Conservation (phyloP, 345 rosid species). For the Ailanthus altissimus region DNA sequence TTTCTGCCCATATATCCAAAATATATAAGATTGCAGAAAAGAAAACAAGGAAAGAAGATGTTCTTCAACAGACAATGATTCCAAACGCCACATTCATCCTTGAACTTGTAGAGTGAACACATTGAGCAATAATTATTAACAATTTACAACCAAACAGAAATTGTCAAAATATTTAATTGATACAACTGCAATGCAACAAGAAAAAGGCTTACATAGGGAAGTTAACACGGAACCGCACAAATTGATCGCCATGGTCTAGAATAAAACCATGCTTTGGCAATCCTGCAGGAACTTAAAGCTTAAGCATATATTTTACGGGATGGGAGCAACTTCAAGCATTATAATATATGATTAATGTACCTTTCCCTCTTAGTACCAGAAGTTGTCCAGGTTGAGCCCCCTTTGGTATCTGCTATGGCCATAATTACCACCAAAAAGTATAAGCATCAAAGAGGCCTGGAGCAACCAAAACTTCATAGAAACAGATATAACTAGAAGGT, state of each 20-base stretch:
- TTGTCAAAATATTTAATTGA: background rate
- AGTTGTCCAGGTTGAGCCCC: slow-evolving; percentile 88
- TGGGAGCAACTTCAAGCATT: slow-evolving; percentile 14
- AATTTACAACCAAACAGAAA: background rate
- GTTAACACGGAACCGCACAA: slow-evolving; percentile 76
- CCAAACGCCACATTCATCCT: background rate
- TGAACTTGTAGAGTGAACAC: background rate
- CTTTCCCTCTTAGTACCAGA: slow-evolving; percentile 78
- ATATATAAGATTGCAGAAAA: background rate
- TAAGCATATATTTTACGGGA: slow-evolving; percentile 22
- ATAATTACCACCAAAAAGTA: slow-evolving; percentile 27
- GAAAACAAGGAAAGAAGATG: background rate
- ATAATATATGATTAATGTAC: slow-evolving; percentile 33
- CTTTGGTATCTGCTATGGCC: slow-evolving; percentile 69
- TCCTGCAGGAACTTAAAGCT: slow-evolving; percentile 48
- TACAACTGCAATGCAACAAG: background rate
- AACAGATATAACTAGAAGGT: background rate
- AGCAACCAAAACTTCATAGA: background rate
- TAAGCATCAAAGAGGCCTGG: background rate
- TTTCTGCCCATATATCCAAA: background rate
- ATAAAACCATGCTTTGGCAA: slow-evolving; percentile 73
- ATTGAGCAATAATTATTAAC: background rate
- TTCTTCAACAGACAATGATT: background rate
- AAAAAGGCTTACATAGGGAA: slow-evolving; percentile 68
- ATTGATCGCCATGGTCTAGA: slow-evolving; percentile 78